Evolutionary conservation across 106 monocot genomes (phyloP).

Genomic region (Acorus calamus): DNA sequence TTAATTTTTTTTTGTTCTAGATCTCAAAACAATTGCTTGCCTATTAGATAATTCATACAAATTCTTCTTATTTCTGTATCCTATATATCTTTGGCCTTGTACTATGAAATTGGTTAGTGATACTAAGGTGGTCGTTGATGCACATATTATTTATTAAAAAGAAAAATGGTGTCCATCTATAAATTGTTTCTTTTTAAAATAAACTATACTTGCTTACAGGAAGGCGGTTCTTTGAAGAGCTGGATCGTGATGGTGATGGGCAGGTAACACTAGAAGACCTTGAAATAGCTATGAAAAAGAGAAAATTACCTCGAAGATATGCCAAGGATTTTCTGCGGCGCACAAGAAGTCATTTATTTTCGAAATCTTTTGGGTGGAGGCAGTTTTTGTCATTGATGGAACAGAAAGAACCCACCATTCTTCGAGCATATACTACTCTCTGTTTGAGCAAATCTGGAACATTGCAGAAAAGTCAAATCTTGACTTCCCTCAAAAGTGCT

Average conservation of each 20-base stretch:
- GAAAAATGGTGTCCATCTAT: too few relatives aligned
- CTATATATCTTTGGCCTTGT: too few relatives aligned
- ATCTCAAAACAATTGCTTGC: too few relatives aligned
- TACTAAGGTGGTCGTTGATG: too few relatives aligned
- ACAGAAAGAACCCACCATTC: constrained; percentile 92
- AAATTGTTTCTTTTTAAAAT: too few relatives aligned
- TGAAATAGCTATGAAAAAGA: constrained; percentile 88
- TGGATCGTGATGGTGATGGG: constrained; percentile 91
- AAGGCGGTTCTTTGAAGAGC: constrained; percentile 80
- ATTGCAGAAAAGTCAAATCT: constrained; percentile 78
- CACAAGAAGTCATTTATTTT: constrained; percentile 76
- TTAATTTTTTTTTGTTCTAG: too few relatives aligned
- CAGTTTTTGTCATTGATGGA: constrained; percentile 90
- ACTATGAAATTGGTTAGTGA: too few relatives aligned
- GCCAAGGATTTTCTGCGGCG: constrained; percentile 69
- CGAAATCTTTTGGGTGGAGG: constrained; percentile 95
- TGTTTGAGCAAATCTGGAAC: constrained; percentile 98
- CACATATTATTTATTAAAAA: too few relatives aligned
- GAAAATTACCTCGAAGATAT: constrained; percentile 72
- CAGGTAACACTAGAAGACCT: constrained; percentile 92
- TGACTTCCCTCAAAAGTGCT: constrained; percentile 82
- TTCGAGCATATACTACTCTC: constrained; percentile 82
- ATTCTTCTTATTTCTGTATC: too few relatives aligned
- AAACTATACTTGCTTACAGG: constrained; percentile 29
- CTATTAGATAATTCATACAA: too few relatives aligned